Conservation (phyloP, 176 grass and related monocot species). For the Phoenix dactylifera region DNA sequence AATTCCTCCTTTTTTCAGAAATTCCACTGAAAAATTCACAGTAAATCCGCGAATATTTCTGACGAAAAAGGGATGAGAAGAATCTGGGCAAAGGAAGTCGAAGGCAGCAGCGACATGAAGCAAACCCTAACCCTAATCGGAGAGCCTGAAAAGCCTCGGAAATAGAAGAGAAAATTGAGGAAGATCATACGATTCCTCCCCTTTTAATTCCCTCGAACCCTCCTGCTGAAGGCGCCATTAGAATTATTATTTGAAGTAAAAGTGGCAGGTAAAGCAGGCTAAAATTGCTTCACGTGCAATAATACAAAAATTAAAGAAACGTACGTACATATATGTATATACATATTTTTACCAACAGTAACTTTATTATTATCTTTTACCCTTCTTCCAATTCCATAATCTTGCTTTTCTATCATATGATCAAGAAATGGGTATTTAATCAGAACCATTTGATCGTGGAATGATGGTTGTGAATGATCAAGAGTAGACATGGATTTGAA, state of each 20-base stretch:
- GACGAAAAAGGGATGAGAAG: slow-evolving; percentile 15
- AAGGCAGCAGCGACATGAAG: slow-evolving; percentile 6
- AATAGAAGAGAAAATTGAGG: too few species aligned
- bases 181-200: slow-evolving; percentile 25
- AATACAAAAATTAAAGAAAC: not conserved
- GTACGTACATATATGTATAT: too few species aligned
- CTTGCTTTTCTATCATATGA: too few species aligned
- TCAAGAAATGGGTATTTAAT: too few species aligned
- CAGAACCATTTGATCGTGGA: too few species aligned
- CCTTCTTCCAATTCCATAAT: too few species aligned
- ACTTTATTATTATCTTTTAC: too few species aligned
- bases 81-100: slow-evolving; percentile 15
- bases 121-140: too few species aligned
- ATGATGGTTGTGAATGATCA: too few species aligned
- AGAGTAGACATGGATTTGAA: too few species aligned
- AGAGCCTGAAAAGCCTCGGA: too few species aligned
- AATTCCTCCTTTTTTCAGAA: slow-evolving; percentile 15
- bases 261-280: slow-evolving; percentile 66
- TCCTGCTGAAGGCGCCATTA: not conserved
- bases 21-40: slow-evolving; percentile 17
- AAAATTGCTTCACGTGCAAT: slow-evolving; percentile 41
- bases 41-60: slow-evolving; percentile 6
- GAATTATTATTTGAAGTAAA: slow-evolving; percentile 29
- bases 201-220: not conserved
- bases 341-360: too few species aligned